These are phyloP conservation scores for Pulveroboletus sp. DNA, from an alignment of 768 basidiomycete species.

Conservation along the genomic window DNA sequence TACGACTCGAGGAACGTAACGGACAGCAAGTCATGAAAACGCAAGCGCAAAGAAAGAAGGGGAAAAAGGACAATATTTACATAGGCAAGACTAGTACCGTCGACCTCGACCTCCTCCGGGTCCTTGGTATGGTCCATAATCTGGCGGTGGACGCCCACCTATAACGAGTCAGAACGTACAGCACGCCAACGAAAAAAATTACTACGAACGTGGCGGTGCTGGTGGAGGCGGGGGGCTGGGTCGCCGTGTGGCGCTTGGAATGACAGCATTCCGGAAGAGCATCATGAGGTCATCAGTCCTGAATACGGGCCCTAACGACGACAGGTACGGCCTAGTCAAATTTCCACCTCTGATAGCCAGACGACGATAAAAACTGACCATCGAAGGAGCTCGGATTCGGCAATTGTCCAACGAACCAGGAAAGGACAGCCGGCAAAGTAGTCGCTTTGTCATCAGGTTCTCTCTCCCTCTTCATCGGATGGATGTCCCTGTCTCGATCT, in stretches of 20 bases:
- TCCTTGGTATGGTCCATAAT: constrained; percentile 85
- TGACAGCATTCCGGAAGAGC: constrained; percentile 74
- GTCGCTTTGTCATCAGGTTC: constrained; percentile 44
- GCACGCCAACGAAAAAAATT: background rate
- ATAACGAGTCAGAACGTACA: constrained; percentile 6
- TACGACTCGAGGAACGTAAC: background rate
- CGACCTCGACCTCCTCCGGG: constrained; percentile 49
- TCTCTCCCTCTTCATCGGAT: constrained; percentile 39
- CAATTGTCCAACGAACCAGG: constrained; percentile 82
- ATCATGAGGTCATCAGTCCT: constrained; percentile 88
- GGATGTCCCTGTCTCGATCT: constrained; percentile 42
- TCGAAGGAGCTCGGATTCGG: constrained; percentile 75
- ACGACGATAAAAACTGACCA: constrained; percentile 47
- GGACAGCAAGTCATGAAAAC: constrained; percentile 16
- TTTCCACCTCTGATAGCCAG: constrained; percentile 13
- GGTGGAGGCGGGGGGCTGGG: constrained; percentile 58
- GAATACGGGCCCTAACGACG: constrained; percentile 93
- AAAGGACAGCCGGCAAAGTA: constrained; percentile 55
- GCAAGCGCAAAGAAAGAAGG: constrained; percentile 4
- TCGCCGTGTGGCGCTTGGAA: constrained; percentile 54
- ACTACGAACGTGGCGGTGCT: constrained; percentile 39
- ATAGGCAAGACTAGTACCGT: constrained; percentile 30
- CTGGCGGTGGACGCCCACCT: constrained; percentile 76
- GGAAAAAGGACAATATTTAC: background rate
- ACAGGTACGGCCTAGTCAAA: too few relatives aligned